Conservation (phyloP, 192 early-diverging fungal species). For the Radiomyces spectabilis region DNA sequence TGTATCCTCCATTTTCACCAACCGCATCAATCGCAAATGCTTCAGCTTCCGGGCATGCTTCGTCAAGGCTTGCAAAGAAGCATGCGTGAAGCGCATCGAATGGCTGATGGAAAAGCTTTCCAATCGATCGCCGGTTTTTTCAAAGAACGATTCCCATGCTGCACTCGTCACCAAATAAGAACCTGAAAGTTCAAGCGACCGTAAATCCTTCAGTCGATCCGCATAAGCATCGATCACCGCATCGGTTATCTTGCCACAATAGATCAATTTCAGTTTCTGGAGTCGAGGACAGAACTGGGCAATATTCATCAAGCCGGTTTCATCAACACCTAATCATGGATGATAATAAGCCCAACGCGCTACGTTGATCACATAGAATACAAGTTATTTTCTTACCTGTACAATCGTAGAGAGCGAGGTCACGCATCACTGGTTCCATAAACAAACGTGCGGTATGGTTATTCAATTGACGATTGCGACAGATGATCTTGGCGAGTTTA, state of each 20-base stretch:
- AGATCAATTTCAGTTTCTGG: slow-evolving; percentile 53
- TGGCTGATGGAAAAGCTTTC: slow-evolving; percentile 47
- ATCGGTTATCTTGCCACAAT: slow-evolving; percentile 66
- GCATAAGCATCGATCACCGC: slow-evolving; percentile 33
- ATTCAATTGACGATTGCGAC: slow-evolving; percentile 64
- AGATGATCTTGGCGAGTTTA: slow-evolving; percentile 70
- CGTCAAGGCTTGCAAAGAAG: slow-evolving; percentile 41
- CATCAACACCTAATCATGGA: slow-evolving; percentile 39
- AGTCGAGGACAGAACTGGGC: slow-evolving; percentile 56
- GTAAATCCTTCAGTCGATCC: slow-evolving; percentile 33
- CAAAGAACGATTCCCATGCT: slow-evolving; percentile 56
- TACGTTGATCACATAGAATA: too few species aligned
- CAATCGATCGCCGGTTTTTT: slow-evolving; percentile 40
- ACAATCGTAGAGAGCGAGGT: slow-evolving; percentile 73
- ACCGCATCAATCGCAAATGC: slow-evolving; percentile 37
- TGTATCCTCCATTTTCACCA: slow-evolving; percentile 37
- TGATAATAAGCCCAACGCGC: too few species aligned
- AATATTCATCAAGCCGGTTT: slow-evolving; percentile 47
- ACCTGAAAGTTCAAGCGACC: slow-evolving; percentile 56
- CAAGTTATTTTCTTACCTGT: slow-evolving; percentile 31
- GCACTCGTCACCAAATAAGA: slow-evolving; percentile 58
- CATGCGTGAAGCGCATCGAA: slow-evolving; percentile 46
- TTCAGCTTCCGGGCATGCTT: slow-evolving; percentile 32
- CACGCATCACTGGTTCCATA: slow-evolving; percentile 45
- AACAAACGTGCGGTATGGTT: slow-evolving; percentile 62